Base-by-base conservation (phyloP, 2,329 filamentous ascomycete genomes). In the Sclerotinia nivalis region DNA sequence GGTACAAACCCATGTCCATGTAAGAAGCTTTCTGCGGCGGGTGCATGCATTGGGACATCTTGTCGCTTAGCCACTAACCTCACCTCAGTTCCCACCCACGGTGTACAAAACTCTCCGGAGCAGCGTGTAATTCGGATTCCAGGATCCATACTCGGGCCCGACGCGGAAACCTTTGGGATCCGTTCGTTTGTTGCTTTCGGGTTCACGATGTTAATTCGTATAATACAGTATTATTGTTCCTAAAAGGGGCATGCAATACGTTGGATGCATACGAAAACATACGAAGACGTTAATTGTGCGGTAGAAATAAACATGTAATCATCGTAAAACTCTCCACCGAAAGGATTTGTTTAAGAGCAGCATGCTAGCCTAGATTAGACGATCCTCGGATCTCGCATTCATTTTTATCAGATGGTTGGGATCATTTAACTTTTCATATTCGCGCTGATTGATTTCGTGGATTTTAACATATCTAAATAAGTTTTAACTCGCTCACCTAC, bases 71-170 rank as follows among this genome's bases (percentile, higher is more conserved):
- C 62, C 59, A 47, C 59, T 31, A n/a, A 61, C n/a, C 47, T n/a
- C 43, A 40, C 18, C 28, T 66, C 37, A 66, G 3, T 40, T 56
- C 31, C 20, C 31, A 37, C n/a, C 31, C 25, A 34, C 50, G 50
- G 50, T 34, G 50, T n/a, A 18, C 6, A 22, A 31, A 54, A n/a
- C 5, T 28, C 40, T 37, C 60, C 60, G 60, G 45, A 56, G 49
- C 25, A 50, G 12, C 22, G 28, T 28, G 13, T 43, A 15, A 15
- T 22, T 66, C 49, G 49, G 49, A 55, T 34, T 56, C 64, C 5
- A 31, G 50, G 45, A 28, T 66, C 37, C 64, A 50, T 56, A 66
- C 64, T 62, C 60, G 60, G 60, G 60, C 60, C 60, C 60, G 60
- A 62, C 25, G 45, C 28, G 22, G 60, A 62, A 22, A 22, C 45